Evolutionary conservation across 2,329 filamentous ascomycete genomes (phyloP), one percentile per base, ranked within the genome.

Genomic region (Hypocreales sp.): DNA sequence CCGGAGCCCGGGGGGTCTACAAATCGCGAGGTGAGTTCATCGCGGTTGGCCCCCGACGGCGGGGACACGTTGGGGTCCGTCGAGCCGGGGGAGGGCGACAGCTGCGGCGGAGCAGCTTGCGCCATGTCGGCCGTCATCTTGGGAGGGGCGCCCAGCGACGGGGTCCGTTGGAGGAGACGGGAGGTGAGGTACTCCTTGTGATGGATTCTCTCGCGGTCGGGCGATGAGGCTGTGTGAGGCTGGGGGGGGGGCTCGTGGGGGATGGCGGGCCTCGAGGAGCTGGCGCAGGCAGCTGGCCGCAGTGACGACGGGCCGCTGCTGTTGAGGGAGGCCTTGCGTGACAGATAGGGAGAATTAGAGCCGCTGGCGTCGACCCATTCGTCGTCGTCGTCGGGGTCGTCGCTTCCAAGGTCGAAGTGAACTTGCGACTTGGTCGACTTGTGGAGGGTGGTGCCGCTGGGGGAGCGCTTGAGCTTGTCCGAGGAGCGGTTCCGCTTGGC

Each of bases 131-230:
- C 55, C 7, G 72, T 75, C 64, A 79, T 76, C 44, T 73, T 63
- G 21, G 72, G 73, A 20, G 73, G 67, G 4, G 67, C 64, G 34
- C 67, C 61, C 34, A 71, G 61, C 6, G 72, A 72, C 1, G 71
- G 64, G 8, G 61, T 70, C 37, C 76, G 65, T 42, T 77, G 67
- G 2, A 83, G 59, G 20, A 81, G 51, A 32, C 73, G 64, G 17
- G 74, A 73, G 6, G 76, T 80, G 27, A 80, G 64, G 34, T 75
- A 69, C 39, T 73, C 68, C 33, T 71, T 74, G 41, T 75, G 72
- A 20, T 61, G 56, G 10, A 50, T 42, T 17, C 53, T 56, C 31
- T 60, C 50, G 31, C 53, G 55, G 21, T 58, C 51, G 15, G 53
- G 49, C 13, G 41, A 48, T 28, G 39, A 40, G 15, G 38, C 33